phyloP scores from a whole-genome alignment of 176 grass and related monocot species.

The Tuctoria greenei region DNA sequence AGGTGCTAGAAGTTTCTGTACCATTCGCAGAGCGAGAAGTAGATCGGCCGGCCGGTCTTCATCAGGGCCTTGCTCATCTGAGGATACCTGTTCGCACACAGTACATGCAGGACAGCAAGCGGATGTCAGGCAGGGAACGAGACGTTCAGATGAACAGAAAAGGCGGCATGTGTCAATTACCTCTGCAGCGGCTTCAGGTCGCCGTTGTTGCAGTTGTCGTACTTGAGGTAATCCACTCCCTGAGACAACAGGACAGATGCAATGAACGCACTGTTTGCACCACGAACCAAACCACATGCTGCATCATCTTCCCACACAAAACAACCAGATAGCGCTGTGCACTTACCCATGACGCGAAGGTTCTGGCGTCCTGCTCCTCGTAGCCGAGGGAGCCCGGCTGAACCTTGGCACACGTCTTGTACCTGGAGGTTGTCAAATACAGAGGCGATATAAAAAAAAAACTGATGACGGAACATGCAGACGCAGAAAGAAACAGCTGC shows the following conservation, averaged over 20 bases:
- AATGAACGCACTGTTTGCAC: not conserved
- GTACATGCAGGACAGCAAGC: not conserved
- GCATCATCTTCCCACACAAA: not conserved
- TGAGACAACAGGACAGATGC: slow-evolving; percentile 7
- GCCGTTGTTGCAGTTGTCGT: slow-evolving; percentile 94
- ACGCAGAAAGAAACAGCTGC: not conserved
- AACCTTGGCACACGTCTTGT: slow-evolving; percentile 60
- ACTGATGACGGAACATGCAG: not conserved
- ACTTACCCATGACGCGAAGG: slow-evolving; percentile 86
- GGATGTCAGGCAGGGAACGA: not conserved
- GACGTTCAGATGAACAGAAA: not conserved
- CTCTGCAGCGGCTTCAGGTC: slow-evolving; percentile 63
- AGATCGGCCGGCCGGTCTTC: slow-evolving; percentile 60
- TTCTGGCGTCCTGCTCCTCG: slow-evolving; percentile 75
- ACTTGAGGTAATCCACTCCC: slow-evolving; percentile 94
- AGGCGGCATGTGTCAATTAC: slow-evolving; percentile 3
- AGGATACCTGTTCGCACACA: slow-evolving; percentile 54
- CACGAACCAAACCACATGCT: too few species aligned
- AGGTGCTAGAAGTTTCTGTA: slow-evolving; percentile 3
- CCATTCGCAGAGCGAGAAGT: slow-evolving; percentile 86
- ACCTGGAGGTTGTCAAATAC: slow-evolving; percentile 18
- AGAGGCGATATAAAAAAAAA: not conserved
- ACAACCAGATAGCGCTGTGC: not conserved
- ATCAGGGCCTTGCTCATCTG: slow-evolving; percentile 81
- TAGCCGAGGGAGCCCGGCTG: slow-evolving; percentile 80